A percentile compares a stretch with the other conserved stretches of the same genome.
These are phyloP conservation scores for Coniosporium apollinis DNA, from an alignment of 495 filamentous ascomycete species.

Conservation along the genomic window DNA sequence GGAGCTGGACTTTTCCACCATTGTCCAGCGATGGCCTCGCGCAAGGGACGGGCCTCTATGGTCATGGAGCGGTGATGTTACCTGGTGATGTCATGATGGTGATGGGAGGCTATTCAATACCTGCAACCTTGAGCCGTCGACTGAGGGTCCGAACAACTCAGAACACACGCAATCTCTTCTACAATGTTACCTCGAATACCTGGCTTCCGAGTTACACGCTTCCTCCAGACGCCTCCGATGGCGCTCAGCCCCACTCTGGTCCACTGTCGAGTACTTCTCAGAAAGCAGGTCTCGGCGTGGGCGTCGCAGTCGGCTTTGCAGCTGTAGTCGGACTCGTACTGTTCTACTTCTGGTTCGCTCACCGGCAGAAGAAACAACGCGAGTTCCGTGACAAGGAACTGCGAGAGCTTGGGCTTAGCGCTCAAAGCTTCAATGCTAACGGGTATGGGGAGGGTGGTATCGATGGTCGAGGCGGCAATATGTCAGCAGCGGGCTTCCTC, in stretches of 20 bases:
- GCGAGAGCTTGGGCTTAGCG: conserved; percentile 33
- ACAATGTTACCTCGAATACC: conserved; percentile 56
- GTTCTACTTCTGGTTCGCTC: conserved; percentile 40
- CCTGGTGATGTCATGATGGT: conserved; percentile 84
- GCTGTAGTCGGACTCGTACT: conserved; percentile 33
- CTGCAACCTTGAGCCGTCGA: conserved; percentile 27
- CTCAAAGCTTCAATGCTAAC: conserved; percentile 17
- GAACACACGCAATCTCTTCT: conserved; percentile 44
- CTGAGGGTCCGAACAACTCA: conserved; percentile 16
- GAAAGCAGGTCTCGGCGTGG: conserved; percentile 54
- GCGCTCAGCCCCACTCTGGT: conserved; percentile 5
- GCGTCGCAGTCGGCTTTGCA: conserved; percentile 47
- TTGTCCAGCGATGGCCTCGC: conserved; percentile 23
- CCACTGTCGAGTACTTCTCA: conserved; percentile 24
- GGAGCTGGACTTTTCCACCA: conserved; percentile 56
- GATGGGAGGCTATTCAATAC: conserved; percentile 61
- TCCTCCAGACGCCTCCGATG: conserved; percentile 19
- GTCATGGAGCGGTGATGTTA: conserved; percentile 71
- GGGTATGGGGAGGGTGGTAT: neutral
- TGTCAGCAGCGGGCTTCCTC: neutral
- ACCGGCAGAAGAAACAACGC: conserved; percentile 31
- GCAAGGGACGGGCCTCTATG: conserved; percentile 50
- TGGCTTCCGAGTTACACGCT: conserved; percentile 53
- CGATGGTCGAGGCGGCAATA: neutral
- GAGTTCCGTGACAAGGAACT: conserved; percentile 35